phyloP scores from a whole-genome alignment of 192 early-diverging fungal genomes.

The Gaertneriomyces semiglobifer region DNA sequence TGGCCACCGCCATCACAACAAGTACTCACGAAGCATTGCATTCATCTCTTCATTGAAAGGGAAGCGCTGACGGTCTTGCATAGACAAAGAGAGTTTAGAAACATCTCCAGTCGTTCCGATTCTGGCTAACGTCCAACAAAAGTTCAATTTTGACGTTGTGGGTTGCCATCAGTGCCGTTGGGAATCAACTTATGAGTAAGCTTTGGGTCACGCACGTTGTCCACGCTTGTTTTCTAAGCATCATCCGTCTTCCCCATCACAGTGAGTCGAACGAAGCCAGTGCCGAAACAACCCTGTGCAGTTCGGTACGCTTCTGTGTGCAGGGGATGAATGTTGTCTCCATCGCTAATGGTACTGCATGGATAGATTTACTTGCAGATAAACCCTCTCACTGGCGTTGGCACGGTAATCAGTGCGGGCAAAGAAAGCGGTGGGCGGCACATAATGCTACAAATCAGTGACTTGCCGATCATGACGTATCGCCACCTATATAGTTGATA shows the following conservation, averaged over 20 bases:
- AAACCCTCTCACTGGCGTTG: neutral
- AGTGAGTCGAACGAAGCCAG: neutral
- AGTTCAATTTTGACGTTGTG: neutral
- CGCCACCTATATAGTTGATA: neutral
- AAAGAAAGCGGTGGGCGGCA: neutral
- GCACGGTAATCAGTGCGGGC: neutral
- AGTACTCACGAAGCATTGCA: neutral
- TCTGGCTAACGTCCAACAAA: neutral
- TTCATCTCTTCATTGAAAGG: too few species aligned
- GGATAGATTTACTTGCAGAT: neutral
- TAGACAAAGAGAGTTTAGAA: too few species aligned
- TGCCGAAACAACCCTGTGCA: neutral
- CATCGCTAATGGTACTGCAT: neutral
- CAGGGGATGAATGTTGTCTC: neutral
- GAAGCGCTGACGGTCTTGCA: too few species aligned
- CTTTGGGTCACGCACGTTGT: neutral
- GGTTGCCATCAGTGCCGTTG: constrained; percentile 1
- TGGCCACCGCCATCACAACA: neutral
- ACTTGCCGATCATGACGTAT: neutral
- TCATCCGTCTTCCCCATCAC: neutral
- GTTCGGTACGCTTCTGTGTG: neutral
- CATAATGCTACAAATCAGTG: neutral
- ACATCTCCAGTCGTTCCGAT: neutral
- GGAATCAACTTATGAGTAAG: neutral
- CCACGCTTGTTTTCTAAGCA: neutral